Conservation (phyloP, 176 grass and related monocot genomes). For the Hordeum vulgare region DNA sequence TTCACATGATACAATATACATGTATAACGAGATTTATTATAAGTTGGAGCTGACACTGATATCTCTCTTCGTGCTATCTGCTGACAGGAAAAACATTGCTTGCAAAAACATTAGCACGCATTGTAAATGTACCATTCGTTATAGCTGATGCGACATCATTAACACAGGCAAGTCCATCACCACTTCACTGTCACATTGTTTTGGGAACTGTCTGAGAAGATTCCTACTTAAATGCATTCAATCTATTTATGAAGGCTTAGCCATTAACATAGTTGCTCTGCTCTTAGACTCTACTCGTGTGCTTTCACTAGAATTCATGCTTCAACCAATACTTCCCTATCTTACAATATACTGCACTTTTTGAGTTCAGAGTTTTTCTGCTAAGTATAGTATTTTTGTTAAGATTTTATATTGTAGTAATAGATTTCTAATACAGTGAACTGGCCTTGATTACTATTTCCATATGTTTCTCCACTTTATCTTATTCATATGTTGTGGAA, state of each 20-base stretch:
- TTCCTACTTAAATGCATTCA: background rate
- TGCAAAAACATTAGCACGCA: constrained; percentile 86
- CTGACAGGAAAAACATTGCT: constrained; percentile 96
- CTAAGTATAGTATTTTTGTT: background rate
- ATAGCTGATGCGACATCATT: constrained; percentile 92
- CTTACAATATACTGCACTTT: background rate
- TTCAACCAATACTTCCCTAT: background rate
- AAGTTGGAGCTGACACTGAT: constrained; percentile 16
- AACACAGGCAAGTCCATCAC: constrained; percentile 71
- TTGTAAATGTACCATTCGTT: constrained; percentile 96
- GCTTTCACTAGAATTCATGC: background rate
- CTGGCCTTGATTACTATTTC: background rate
- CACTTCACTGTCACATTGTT: constrained; percentile 16
- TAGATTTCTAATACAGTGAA: background rate
- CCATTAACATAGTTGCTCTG: background rate
- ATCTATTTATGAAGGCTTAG: constrained; percentile 6
- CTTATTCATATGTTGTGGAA: background rate
- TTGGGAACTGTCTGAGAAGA: background rate
- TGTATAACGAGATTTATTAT: constrained; percentile 14
- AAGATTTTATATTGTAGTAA: background rate
- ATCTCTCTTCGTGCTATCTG: constrained; percentile 26
- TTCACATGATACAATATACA: background rate
- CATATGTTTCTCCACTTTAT: background rate
- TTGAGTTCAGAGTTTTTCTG: background rate
- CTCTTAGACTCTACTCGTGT: constrained; percentile 1